Percentiles rank a stretch among this genome's conserved stretches.
Evolutionary conservation across 352 stramenopile species (phyloP).

Genomic region (Globisporangium irregulare): DNA sequence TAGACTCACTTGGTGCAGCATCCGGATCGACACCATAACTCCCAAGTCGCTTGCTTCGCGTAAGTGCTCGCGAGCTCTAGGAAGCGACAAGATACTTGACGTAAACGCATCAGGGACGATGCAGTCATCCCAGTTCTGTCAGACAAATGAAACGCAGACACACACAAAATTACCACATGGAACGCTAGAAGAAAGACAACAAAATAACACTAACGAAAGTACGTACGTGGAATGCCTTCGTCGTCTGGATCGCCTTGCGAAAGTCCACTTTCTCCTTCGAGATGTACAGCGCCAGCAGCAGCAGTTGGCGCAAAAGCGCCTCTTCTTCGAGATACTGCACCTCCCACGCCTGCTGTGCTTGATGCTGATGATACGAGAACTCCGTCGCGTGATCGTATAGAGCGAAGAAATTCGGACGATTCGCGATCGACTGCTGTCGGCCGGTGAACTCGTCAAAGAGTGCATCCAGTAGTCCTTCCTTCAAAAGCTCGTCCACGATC

Average conservation of each 20-base stretch:
- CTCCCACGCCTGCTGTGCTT: conserved; percentile 49
- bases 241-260: conserved; percentile 28
- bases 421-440: conserved; percentile 25
- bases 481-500: conserved; percentile 40
- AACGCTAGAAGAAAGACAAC: not conserved
- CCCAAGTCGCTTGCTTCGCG: conserved; percentile 32
- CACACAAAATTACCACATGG: not conserved
- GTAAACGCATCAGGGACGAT: conserved; percentile 35
- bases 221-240: conserved; percentile 32
- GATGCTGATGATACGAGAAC: conserved; percentile 16
- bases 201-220: not conserved
- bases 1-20: conserved; percentile 27
- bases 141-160: not conserved
- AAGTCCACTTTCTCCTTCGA: conserved; percentile 40
- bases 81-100: conserved; percentile 17
- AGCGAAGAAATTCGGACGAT: conserved; percentile 33
- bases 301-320: conserved; percentile 49
- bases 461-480: conserved; percentile 54
- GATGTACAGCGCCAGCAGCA: conserved; percentile 44
- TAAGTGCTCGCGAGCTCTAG: conserved; percentile 20
- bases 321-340: conserved; percentile 60
- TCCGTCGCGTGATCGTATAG: conserved; percentile 16
- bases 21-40: conserved; percentile 28
- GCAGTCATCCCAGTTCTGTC: conserved; percentile 27
- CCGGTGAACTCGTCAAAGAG: conserved; percentile 56